Percentiles rank a stretch among this genome's conserved stretches.
phyloP scores from a whole-genome alignment of 306 rosid genomes.

The Gynostemma pentaphyllum region DNA sequence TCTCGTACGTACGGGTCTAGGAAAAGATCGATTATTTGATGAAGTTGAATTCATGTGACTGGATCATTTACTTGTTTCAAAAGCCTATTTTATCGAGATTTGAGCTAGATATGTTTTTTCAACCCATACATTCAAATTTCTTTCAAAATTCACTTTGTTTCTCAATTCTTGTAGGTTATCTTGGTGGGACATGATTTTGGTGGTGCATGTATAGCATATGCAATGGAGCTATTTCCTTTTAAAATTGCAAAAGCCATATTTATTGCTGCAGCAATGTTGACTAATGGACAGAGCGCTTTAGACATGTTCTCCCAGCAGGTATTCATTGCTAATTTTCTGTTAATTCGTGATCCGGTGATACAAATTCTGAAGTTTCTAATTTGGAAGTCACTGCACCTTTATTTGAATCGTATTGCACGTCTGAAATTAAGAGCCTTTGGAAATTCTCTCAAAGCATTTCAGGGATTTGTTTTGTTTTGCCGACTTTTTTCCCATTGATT shows the following conservation, averaged over 20 bases:
- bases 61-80: neutral
- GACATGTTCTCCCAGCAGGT: conserved; percentile 90
- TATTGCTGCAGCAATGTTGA: conserved; percentile 85
- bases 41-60: neutral
- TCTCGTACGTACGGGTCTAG: neutral
- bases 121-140: neutral
- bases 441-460: neutral
- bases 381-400: neutral
- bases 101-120: neutral
- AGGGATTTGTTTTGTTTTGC: neutral
- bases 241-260: conserved; percentile 81
- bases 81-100: neutral
- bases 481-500: neutral
- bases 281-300: conserved; percentile 67
- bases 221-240: conserved; percentile 72
- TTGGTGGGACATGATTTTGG: conserved; percentile 98
- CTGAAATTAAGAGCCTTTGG: neutral
- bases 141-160: neutral
- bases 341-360: conserved; percentile 1
- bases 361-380: neutral
- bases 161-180: conserved; percentile 50
- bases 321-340: conserved; percentile 12
- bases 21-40: neutral
- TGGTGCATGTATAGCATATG: conserved; percentile 79
- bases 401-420: neutral